A percentile compares a stretch with the other conserved stretches of the same genome.
Conservation (phyloP, 1,284 basidiomycete genomes). For the Gomphus sp. region DNA sequence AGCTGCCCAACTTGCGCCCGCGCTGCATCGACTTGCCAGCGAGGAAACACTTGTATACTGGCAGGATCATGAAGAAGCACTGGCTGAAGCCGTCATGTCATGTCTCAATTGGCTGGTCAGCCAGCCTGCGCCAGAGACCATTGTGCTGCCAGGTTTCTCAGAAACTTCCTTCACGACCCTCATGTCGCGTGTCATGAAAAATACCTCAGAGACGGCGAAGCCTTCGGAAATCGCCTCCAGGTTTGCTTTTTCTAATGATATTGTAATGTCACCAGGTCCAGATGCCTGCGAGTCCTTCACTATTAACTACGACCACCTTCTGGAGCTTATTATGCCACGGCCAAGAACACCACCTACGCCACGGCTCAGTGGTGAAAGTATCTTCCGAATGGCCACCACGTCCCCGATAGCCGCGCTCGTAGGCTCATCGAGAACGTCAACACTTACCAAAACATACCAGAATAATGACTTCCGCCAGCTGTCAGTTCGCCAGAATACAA, state of each 20-base stretch:
- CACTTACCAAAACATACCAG: conserved; percentile 70
- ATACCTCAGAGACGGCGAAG: conserved; percentile 1
- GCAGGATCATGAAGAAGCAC: background rate
- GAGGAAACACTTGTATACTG: background rate
- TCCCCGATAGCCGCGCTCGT: conserved; percentile 64
- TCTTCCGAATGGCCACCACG: conserved; percentile 39
- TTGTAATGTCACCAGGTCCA: background rate
- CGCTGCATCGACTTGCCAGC: conserved; percentile 6
- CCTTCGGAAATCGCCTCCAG: background rate
- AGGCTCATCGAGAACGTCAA: conserved; percentile 62
- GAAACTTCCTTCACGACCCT: conserved; percentile 8
- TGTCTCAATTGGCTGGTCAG: conserved; percentile 8
- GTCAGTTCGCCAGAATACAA: conserved; percentile 66
- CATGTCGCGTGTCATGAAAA: background rate
- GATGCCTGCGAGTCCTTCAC: conserved; percentile 19
- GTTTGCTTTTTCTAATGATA: conserved; percentile 5
- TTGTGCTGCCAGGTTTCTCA: conserved; percentile 8
- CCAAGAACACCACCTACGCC: conserved; percentile 43
- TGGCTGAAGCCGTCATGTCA: background rate
- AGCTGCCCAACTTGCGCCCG: conserved; percentile 10
- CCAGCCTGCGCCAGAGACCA: conserved; percentile 1
- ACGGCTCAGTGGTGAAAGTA: conserved; percentile 37
- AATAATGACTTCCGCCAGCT: conserved; percentile 72
- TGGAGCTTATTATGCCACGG: conserved; percentile 20
- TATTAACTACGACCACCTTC: conserved; percentile 25